phyloP scores from a whole-genome alignment of 2,329 filamentous ascomycete species.

The Coniochaeta prunicola region DNA sequence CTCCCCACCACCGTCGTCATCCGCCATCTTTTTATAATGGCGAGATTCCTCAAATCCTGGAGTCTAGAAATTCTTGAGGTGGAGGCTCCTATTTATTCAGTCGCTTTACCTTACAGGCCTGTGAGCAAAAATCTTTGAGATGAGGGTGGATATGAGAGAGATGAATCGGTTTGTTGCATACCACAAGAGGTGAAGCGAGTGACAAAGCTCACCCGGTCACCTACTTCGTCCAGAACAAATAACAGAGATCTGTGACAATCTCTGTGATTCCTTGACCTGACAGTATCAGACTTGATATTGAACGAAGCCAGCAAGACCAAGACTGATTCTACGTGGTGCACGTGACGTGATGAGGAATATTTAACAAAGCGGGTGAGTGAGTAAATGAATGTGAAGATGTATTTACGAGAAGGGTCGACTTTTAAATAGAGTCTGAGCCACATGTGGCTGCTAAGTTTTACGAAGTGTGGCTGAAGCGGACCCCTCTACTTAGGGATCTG shows the following conservation, averaged over 20 bases:
- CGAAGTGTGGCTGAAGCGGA: not conserved
- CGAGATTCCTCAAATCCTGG: not conserved
- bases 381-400: not conserved
- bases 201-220: not conserved
- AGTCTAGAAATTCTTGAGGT: not conserved
- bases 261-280: not conserved
- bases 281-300: not conserved
- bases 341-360: not conserved
- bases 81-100: not conserved
- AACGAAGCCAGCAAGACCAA: not conserved
- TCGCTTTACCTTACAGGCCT: not conserved
- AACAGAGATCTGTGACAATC: not conserved
- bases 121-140: not conserved
- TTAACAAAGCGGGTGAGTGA: not conserved
- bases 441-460: conserved; percentile 12
- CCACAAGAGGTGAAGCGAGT: not conserved
- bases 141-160: not conserved
- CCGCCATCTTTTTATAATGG: not conserved
- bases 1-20: not conserved
- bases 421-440: conserved; percentile 8
- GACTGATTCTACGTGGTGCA: not conserved
- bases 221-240: not conserved
- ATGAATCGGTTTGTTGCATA: not conserved
- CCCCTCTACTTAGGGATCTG: not conserved
- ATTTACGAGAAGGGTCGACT: no score